phyloP scores from a whole-genome alignment of 2,329 filamentous ascomycete genomes.

The Alternaria solani region DNA sequence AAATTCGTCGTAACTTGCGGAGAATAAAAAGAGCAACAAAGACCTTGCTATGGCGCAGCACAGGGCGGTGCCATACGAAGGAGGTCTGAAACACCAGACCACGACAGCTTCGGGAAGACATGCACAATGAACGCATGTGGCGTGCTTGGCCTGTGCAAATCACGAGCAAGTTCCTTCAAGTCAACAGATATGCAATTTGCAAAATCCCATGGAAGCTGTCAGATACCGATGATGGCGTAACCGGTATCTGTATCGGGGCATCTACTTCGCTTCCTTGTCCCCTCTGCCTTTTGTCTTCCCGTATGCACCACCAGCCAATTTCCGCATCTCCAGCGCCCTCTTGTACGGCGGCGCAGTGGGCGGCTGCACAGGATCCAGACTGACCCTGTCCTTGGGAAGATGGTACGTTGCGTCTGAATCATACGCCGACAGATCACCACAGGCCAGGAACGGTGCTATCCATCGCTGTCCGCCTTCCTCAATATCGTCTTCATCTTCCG shows the following conservation, averaged over 20 bases:
- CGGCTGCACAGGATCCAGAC: conserved; percentile 90
- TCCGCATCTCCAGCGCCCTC: conserved; percentile 83
- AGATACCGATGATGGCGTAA: neutral
- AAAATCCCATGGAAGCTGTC: neutral
- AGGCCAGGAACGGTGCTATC: conserved; percentile 97
- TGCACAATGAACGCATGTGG: neutral
- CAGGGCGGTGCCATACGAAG: neutral
- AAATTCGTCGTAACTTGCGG: neutral
- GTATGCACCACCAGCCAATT: conserved; percentile 77
- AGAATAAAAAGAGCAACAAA: neutral
- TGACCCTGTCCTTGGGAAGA: conserved; percentile 84
- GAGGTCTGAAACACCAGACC: neutral
- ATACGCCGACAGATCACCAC: conserved; percentile 91
- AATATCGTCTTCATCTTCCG: conserved; percentile 47
- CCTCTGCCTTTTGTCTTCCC: conserved; percentile 68
- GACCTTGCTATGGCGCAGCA: neutral
- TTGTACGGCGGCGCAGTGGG: conserved; percentile 97
- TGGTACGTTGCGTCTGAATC: conserved; percentile 96
- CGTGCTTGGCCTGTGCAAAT: neutral
- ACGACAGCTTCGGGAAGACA: neutral
- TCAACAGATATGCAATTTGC: neutral
- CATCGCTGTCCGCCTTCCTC: conserved; percentile 67
- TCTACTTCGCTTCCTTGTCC: neutral
- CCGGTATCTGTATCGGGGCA: neutral
- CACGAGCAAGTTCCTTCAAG: neutral